Percentiles rank a stretch among this genome's conserved stretches.
phyloP scores from a whole-genome alignment of 2,329 filamentous ascomycete genomes.

The Colletotrichum sp. region DNA sequence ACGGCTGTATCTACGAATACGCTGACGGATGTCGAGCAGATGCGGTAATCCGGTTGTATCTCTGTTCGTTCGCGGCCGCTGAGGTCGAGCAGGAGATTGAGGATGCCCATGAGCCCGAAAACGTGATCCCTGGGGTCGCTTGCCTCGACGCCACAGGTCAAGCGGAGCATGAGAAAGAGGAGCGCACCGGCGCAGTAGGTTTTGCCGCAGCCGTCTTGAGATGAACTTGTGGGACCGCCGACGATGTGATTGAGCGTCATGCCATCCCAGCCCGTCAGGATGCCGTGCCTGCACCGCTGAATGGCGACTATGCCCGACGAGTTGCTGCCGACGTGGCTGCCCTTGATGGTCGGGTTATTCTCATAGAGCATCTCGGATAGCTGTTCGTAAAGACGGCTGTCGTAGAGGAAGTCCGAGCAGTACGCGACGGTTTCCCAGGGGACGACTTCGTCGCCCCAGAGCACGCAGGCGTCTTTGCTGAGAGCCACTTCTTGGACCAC shows the following conservation, averaged over 20 bases:
- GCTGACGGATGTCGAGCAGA: not conserved
- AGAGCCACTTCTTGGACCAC: conserved; percentile 22
- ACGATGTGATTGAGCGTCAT: conserved; percentile 3
- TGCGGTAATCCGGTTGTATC: not conserved
- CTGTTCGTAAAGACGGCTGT: conserved; percentile 7
- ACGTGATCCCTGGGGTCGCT: conserved; percentile 21
- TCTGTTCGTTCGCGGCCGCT: not conserved
- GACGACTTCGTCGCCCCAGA: conserved; percentile 11
- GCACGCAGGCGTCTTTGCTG: conserved; percentile 6
- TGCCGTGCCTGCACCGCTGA: conserved; percentile 1
- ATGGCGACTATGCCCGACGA: conserved; percentile 9
- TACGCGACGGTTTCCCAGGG: conserved; percentile 13
- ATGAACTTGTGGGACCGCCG: not conserved
- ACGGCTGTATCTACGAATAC: not conserved
- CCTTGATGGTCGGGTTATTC: conserved; percentile 1
- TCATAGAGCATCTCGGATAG: not conserved
- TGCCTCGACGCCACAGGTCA: conserved; percentile 19
- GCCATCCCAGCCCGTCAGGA: not conserved
- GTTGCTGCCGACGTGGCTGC: not conserved
- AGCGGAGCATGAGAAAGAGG: conserved; percentile 16
- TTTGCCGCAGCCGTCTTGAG: not conserved
- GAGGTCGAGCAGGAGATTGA: conserved; percentile 8
- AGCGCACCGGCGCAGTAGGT: not conserved
- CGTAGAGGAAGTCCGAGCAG: conserved; percentile 8
- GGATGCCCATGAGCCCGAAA: conserved; percentile 21